Evolutionary conservation across 148 eudicot genomes (phyloP).

Genomic region (Rhododendron griersonianum): DNA sequence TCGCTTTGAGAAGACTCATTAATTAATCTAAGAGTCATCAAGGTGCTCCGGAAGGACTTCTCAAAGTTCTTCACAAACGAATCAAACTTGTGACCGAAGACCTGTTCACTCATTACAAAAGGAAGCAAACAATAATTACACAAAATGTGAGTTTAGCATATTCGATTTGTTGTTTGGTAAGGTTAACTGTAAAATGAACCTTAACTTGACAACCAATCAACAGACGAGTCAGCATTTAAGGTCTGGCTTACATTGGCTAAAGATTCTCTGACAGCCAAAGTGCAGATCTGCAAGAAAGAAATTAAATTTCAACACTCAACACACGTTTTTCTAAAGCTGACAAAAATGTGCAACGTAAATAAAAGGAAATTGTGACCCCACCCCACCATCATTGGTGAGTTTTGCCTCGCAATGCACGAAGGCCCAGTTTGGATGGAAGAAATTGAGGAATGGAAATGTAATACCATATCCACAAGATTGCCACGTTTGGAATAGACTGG

Average conservation of each 20-base stretch:
- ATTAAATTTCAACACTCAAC: constrained; percentile 1
- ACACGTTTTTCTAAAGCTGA: background rate
- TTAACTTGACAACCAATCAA: constrained; percentile 15
- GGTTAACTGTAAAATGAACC: constrained; percentile 5
- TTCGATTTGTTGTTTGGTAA: background rate
- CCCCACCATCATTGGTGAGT: constrained; percentile 12
- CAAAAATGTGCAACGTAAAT: background rate
- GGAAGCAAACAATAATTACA: constrained; percentile 11
- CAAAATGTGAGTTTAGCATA: constrained; percentile 9
- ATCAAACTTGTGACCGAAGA: constrained; percentile 74
- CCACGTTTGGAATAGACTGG: background rate
- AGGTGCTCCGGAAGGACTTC: constrained; percentile 74
- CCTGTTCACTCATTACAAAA: constrained; percentile 44
- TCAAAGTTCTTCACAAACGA: constrained; percentile 66
- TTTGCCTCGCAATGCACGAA: background rate
- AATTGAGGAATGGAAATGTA: background rate
- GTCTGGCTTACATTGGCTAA: constrained; percentile 68
- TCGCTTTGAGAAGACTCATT: constrained; percentile 38
- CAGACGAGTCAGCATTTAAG: constrained; percentile 13
- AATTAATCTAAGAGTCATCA: constrained; percentile 64
- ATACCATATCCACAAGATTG: background rate
- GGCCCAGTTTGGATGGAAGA: background rate
- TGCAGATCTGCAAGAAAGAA: constrained; percentile 59
- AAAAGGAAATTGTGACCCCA: background rate
- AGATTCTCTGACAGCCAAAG: constrained; percentile 77